Base-by-base conservation (phyloP, 805 yeast species). In the Torulaspora maleeae region DNA sequence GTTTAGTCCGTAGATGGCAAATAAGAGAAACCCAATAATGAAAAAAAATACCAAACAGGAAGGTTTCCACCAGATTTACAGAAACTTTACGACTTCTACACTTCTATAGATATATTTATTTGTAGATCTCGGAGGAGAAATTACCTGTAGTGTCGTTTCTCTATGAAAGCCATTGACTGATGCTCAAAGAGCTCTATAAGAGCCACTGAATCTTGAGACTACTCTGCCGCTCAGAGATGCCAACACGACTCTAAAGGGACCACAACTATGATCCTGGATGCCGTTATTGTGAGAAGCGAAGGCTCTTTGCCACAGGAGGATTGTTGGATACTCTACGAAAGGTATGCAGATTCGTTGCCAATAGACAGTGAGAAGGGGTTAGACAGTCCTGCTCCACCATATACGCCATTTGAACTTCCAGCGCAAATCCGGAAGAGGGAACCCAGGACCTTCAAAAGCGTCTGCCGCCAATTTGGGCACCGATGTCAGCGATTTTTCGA, bases 241-340 rank as follows among this genome's bases (percentile, higher is more conserved):
- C 25, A 6, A 6, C 25, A 22, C 10, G 10, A 22, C 10, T 22
- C 10, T 4, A 17, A 37, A 16, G 27, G 13, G n/a, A 19, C 35
- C 12, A 20, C 10, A 27, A 19, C 9, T 4, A 27, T 37, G 41
- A 27, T 13, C 15, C 22, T 39, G 12, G 44, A 44, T 15, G 43
- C 47, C 9, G 51, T 20, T 19, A 41, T 42, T 36, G 30, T 45
- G 25, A 41, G 42, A 24, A 41, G 43, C 8, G 44, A 42, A 25
- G 36, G 39, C 13, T 29, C 42, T 3, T 20, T 45, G 4, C 43
- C 45, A 22, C 16, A 27, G 7, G 43, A 48, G 28, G 36, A 48
- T 30, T 35, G 47, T 24, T 48, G 51, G 51, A 10, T 44, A 10
- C 47, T 48, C 6, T 34, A 43, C 17, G 48, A 45, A 33, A 49